These are phyloP conservation scores for Grosmannia clavigera DNA, from an alignment of 2,329 filamentous ascomycete genomes.

Conservation along the genomic window DNA sequence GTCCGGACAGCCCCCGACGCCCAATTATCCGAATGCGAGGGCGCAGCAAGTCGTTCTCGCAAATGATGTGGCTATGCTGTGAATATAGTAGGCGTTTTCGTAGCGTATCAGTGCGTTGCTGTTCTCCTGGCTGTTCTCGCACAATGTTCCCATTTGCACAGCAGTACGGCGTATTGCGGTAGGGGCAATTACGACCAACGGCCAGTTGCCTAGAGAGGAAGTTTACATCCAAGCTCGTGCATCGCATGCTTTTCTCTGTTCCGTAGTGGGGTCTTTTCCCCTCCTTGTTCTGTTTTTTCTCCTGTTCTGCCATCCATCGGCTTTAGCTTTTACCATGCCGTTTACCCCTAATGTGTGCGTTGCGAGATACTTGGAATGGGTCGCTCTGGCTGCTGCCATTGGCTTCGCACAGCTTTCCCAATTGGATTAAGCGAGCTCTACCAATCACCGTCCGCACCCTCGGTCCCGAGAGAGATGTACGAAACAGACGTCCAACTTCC, in stretches of 20 bases:
- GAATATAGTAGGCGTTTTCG: no score
- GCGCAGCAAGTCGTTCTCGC: neutral
- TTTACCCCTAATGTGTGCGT: neutral
- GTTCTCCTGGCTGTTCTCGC: neutral
- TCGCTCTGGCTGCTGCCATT: constrained; percentile 3
- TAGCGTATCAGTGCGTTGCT: no score
- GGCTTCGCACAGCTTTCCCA: constrained; percentile 14
- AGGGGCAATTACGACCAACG: neutral
- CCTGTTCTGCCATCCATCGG: neutral
- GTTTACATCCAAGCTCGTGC: neutral
- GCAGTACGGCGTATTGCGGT: neutral
- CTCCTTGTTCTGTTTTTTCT: neutral
- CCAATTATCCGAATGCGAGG: neutral
- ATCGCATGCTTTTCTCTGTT: neutral
- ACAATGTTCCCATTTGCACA: neutral
- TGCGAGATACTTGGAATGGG: neutral
- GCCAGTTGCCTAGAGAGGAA: neutral
- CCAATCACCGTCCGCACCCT: constrained; percentile 5
- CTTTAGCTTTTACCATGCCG: neutral
- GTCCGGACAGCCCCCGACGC: neutral
- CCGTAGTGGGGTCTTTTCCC: neutral
- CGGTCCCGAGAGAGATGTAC: neutral
- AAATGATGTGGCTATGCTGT: neutral
- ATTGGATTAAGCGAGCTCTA: constrained; percentile 7
- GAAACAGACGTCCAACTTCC: neutral